Base-by-base conservation (phyloP, 306 rosid species). In the Cucurbita ficifolia region DNA sequence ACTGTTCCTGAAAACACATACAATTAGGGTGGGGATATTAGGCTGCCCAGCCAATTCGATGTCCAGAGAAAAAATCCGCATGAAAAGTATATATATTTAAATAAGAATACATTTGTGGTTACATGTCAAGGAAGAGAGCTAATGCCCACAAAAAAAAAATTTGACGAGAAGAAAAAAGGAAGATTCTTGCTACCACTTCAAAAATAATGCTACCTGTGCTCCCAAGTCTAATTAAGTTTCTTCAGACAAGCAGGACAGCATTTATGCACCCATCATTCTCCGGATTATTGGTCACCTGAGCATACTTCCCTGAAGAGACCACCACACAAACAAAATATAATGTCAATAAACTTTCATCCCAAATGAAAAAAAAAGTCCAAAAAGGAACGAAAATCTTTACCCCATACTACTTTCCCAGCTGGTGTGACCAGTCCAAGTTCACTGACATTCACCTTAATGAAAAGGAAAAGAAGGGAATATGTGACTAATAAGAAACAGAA, bases 341-440 rank as follows among this genome's bases (percentile, higher is more conserved):
- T n/a, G 36, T 74, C 60, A 61, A 35, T 16, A 5, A 60, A 57
- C 54, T 64, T 64, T 59, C 12, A 11, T 4, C 10, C 71, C 1
- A 59, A 2, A 45, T 29, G 35, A 55, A 40, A 59, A 17, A 3
- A 29, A 4, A 16, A 0, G 10, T 9, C 17, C 17, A 16, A 39
- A 19, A 19, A 69, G 14, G 11, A 9, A 21, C 11, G 60, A 73
- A 59, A 40, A 50, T 65, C 76, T 87, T 84, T 82, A 88, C 98
- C 98, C 98, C 97, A 90, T 7, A 93, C 98, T 75, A 93, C 98
- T 83, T 93, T 93, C 62, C 98, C 98, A 0, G 91, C 91, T 1
- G 98, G 97, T 52, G 98, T 93, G 73, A 93, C 97, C 67, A 93
- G 78, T 86, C 98, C 98, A 45, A 93, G 88, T 81, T 93, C 97